Evolutionary conservation across 1,284 basidiomycete genomes (phyloP), one percentile per base, ranked within the genome.

Genomic region (Porodaedalea pini): DNA sequence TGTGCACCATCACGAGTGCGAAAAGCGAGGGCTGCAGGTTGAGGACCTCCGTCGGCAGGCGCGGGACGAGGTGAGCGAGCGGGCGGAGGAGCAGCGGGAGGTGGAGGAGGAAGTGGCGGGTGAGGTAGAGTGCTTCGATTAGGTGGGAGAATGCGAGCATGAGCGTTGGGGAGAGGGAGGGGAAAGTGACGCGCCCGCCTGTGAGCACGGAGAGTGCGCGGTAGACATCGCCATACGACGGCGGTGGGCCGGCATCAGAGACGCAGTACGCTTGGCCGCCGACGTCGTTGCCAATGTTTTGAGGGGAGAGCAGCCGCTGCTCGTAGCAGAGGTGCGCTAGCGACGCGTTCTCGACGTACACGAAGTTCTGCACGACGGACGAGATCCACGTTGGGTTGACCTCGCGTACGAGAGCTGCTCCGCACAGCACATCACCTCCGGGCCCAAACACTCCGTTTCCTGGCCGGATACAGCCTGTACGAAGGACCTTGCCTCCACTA

Each of bases 391-490:
- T 79, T 0, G 82, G 83, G 64, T 86, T 88, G 54, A 70, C 67
- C 64, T 78, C 71, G 36, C 82, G 78, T 2, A 78, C 72, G 31
- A 90, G 77, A 64, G 83, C 85, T 13, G 79, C 78, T 10, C 79
- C 84, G 54, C 79, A 80, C 10, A 87, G 66, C 63, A 85, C 76
- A 66, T 90, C 88, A 2, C 88, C 88, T 23, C 86, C 80, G 1
- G 86, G 82, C 1, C 87, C 88, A 66, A 80, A 90, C 1, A 88
- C 70, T 0, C 85, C 87, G 62, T 90, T 90, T 0, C 87, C 86
- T 2, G 88, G 88, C 13, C 88, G 79, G 39, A 90, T 73, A 61
- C 80, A 83, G 0, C 88, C 88, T 5, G 86, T 90, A 48, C 82
- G 75, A 32, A 90, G 66, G 7, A 73, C 29, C 47, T 44, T 43